Evolutionary conservation across 225 moss, liverwort and hornwort species (phyloP), one percentile per base, ranked within the genome.

Genomic region (Thuidium tamariscinum): DNA sequence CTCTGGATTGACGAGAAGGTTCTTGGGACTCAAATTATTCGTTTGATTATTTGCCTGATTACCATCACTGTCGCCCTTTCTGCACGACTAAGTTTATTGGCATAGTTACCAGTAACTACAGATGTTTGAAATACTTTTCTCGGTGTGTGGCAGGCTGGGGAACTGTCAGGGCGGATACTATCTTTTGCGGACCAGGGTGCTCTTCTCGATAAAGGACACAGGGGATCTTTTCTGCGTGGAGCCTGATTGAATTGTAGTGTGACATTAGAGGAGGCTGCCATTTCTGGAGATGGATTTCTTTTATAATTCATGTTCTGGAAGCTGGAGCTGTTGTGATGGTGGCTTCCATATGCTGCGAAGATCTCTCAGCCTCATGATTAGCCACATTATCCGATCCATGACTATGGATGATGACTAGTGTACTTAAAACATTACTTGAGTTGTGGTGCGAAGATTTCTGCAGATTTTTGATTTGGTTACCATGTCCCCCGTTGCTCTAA

Each of bases 1-100:
- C 87, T 96, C 48, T 98, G 98, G 98, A 96, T 98, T 22, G 96
- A 98, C 84, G 98, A 95, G 86, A 95, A 95, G 96, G 95, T 93
- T 88, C 61, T 36, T 32, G 32, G 17, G 74, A 82, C 49, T 88
- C 67, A 9, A 61, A 17, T 51, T 29, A 65, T 27, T 13, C 75
- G 62, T 39, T 34, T 17, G 29, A 44, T 83, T 80, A 16, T 74
- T 48, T 49, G 41, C 39, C 63, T 70, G 55, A 72, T 11, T 66
- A 17, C 65, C 55, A 30, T 67, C 42, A 32, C 34, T 63, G 56
- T 61, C 25, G 52, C 32, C 25, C 55, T 41, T 54, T 67, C 39
- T 77, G 65, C 64, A 41, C 34, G 26, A 37, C 67, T 61, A 26
- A 36, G 37, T 61, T 74, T 63, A n/a, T 44, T 55, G 36, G 25